Conservation (phyloP, 192 early-diverging fungal genomes). For the Backusella morwellensis region DNA sequence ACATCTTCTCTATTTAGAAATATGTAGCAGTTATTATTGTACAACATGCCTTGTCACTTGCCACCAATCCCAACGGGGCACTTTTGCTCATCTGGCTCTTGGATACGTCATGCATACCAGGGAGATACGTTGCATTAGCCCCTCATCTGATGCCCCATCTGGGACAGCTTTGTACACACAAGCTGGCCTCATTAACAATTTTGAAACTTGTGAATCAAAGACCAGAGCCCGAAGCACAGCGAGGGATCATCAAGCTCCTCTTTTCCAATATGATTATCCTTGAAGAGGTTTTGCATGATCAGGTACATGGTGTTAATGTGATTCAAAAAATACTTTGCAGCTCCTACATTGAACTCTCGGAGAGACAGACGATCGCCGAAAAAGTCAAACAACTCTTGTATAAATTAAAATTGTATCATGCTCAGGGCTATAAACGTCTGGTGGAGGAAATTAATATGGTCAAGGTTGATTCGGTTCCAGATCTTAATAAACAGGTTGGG, state of each 20-base stretch:
- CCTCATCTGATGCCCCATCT: slow-evolving; percentile 80
- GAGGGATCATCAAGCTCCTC: slow-evolving; percentile 80
- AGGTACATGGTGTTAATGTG: slow-evolving; percentile 82
- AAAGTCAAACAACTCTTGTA: slow-evolving; percentile 58
- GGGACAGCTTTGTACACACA: slow-evolving; percentile 81
- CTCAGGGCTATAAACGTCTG: slow-evolving; percentile 77
- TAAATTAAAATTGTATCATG: slow-evolving; percentile 61
- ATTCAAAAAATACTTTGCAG: slow-evolving; percentile 88
- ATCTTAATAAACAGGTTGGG: slow-evolving; percentile 14
- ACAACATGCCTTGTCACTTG: slow-evolving; percentile 73
- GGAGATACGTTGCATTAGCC: slow-evolving; percentile 82
- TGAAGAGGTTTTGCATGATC: slow-evolving; percentile 72
- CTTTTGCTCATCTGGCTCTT: slow-evolving; percentile 93
- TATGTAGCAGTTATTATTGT: slow-evolving; percentile 88
- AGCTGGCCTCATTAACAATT: slow-evolving; percentile 82
- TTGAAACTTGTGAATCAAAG: slow-evolving; percentile 91
- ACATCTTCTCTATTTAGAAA: slow-evolving; percentile 57
- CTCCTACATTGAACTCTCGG: slow-evolving; percentile 70
- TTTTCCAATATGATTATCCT: slow-evolving; percentile 62
- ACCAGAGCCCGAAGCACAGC: slow-evolving; percentile 86
- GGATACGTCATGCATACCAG: slow-evolving; percentile 80
- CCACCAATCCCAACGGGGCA: slow-evolving; percentile 89
- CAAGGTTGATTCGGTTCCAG: slow-evolving; percentile 24
- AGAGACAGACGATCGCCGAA: slow-evolving; percentile 77
- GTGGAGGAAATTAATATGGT: slow-evolving; percentile 72